Evolutionary conservation across 2,329 filamentous ascomycete genomes (phyloP), one percentile per base, ranked within the genome.

Genomic region (Exophiala phaeomuriformis): DNA sequence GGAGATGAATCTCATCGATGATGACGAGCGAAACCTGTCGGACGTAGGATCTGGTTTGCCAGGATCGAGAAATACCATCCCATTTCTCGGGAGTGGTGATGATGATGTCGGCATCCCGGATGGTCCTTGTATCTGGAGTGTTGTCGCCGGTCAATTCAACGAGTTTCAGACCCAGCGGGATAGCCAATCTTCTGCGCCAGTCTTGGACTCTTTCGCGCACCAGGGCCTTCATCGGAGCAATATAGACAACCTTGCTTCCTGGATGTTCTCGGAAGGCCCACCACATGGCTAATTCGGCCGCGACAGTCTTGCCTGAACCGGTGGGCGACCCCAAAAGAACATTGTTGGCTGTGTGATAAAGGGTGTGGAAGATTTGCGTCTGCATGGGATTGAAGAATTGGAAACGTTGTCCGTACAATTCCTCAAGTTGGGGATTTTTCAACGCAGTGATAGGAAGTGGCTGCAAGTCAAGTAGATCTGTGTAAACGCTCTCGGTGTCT

Each of bases 371-470:
- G 48, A 98, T 89, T 66, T 98, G 93, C 0, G 93, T 97, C 70
- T 98, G 93, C 94, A 98, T 97, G 0, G 93, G 93, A 66, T 98
- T 98, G 77, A 98, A 98, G 71, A 85, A 98, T 60, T 93, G 85
- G 69, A 98, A 98, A 32, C 90, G 82, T 67, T 91, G 77, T 0
- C 79, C 83, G 65, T 98, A 98, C 1, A 98, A 80, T 56, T 93
- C 88, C 67, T 98, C 91, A 0, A 98, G 71, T 0, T 83, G 76
- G 0, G 88, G 83, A 59, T 97, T 95, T 66, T 95, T 90, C 40
- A 98, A 75, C 0, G 91, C 91, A 19, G 83, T 80, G 56, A 98
- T 83, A 0, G 91, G 86, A 2, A 98, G 75, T 1, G 93, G 93
- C 66, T 97, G 93, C 28, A 98, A 74, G 64, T 96, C 88, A 12